Percentiles rank a stretch among this genome's conserved stretches.
Evolutionary conservation across 2,329 filamentous ascomycete genomes (phyloP).

Genomic region (Hymenoscyphus albidus): DNA sequence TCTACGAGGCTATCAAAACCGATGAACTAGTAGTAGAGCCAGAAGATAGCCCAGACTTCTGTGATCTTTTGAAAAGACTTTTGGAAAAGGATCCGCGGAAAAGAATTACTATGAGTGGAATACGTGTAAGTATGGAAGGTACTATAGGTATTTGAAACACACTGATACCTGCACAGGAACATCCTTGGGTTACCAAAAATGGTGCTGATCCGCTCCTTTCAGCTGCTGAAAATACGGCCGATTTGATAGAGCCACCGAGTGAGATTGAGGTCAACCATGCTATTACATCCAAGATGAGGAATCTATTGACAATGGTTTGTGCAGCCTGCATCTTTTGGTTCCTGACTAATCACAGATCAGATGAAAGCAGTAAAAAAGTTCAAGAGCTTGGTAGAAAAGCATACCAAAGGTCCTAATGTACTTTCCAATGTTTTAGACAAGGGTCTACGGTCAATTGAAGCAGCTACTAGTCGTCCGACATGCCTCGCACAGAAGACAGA

Average conservation of each 20-base stretch:
- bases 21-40: conserved; percentile 61
- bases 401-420: conserved; percentile 43
- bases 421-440: conserved; percentile 58
- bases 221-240: conserved; percentile 78
- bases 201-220: conserved; percentile 76
- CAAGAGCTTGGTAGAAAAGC: conserved; percentile 64
- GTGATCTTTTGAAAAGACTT: conserved; percentile 68
- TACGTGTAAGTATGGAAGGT: conserved; percentile 61
- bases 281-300: conserved; percentile 84
- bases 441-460: conserved; percentile 50
- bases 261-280: conserved; percentile 87
- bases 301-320: conserved; percentile 75
- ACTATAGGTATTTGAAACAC: conserved; percentile 7
- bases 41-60: conserved; percentile 64
- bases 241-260: conserved; percentile 77
- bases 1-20: conserved; percentile 82
- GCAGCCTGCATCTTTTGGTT: not conserved
- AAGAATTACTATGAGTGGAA: conserved; percentile 75
- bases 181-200: conserved; percentile 86
- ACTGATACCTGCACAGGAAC: conserved; percentile 55
- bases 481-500: conserved; percentile 39
- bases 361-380: conserved; percentile 91
- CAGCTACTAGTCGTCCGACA: conserved; percentile 39
- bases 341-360: conserved; percentile 39
- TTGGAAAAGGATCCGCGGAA: conserved; percentile 82